Conservation (phyloP, 192 early-diverging fungal species). For the Podila epicladia region DNA sequence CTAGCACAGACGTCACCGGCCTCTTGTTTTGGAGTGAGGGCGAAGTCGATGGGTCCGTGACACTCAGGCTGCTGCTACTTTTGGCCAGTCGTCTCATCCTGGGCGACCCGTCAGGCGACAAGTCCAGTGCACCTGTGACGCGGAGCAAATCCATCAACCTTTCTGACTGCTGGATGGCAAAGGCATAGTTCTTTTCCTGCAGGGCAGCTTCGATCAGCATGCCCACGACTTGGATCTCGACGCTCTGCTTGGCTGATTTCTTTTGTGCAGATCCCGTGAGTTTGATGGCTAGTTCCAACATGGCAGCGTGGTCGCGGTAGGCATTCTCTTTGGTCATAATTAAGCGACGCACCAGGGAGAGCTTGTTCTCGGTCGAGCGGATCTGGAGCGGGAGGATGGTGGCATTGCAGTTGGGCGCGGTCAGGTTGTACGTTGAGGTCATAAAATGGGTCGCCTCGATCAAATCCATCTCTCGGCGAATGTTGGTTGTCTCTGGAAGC, state of each 20-base stretch:
- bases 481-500: conserved; percentile 62
- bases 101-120: conserved; percentile 31
- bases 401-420: conserved; percentile 52
- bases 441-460: conserved; percentile 78
- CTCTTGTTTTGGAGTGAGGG: neutral
- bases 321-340: conserved; percentile 60
- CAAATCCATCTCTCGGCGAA: conserved; percentile 67
- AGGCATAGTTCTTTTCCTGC: conserved; percentile 61
- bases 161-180: conserved; percentile 66
- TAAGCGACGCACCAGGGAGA: conserved; percentile 68
- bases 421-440: conserved; percentile 58
- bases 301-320: conserved; percentile 58
- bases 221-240: conserved; percentile 64
- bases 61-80: conserved; percentile 32
- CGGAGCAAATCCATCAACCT: conserved; percentile 62
- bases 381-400: conserved; percentile 79
- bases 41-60: neutral
- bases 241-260: conserved; percentile 22
- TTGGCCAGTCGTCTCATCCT: conserved; percentile 19
- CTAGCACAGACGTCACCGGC: too few species aligned
- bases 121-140: conserved; percentile 22
- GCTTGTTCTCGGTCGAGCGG: conserved; percentile 64
- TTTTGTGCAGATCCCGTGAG: conserved; percentile 38
- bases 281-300: conserved; percentile 67
- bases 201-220: conserved; percentile 73